Evolutionary conservation across 225 moss, liverwort and hornwort species (phyloP).

Genomic region (Thuidium tamariscinum): DNA sequence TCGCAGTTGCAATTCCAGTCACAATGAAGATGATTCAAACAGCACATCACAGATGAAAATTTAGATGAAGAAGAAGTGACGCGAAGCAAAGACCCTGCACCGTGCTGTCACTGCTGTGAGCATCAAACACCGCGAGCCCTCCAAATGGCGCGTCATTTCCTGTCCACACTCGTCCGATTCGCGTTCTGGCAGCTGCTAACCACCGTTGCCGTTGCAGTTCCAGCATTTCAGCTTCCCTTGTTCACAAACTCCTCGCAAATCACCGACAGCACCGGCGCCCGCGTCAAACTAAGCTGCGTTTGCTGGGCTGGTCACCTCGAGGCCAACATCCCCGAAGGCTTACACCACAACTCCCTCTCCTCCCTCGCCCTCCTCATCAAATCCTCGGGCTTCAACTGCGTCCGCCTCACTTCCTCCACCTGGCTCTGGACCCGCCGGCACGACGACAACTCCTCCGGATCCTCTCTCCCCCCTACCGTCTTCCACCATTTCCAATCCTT

Average conservation of each 20-base stretch:
- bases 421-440: slow-evolving; percentile 13
- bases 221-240: background rate
- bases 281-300: background rate
- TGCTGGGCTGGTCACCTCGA: background rate
- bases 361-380: background rate
- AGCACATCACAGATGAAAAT: background rate
- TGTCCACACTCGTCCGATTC: background rate
- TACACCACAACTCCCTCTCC: background rate
- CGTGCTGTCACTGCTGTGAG: background rate
- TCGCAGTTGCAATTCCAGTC: background rate
- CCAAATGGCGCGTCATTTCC: background rate
- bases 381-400: slow-evolving; percentile 24
- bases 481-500: background rate
- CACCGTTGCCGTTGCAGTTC: background rate
- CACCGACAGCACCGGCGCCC: background rate
- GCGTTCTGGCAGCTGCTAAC: background rate
- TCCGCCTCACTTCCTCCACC: slow-evolving; percentile 32
- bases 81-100: background rate
- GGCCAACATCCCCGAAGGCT: background rate
- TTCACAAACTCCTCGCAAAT: background rate
- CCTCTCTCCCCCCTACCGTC: background rate
- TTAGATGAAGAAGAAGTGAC: background rate
- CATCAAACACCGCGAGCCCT: background rate
- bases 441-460: no score
- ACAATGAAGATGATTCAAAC: background rate